These are phyloP conservation scores for Trypanosoma cruzi DNA, from an alignment of 208 protist genomes.

Conservation along the genomic window DNA sequence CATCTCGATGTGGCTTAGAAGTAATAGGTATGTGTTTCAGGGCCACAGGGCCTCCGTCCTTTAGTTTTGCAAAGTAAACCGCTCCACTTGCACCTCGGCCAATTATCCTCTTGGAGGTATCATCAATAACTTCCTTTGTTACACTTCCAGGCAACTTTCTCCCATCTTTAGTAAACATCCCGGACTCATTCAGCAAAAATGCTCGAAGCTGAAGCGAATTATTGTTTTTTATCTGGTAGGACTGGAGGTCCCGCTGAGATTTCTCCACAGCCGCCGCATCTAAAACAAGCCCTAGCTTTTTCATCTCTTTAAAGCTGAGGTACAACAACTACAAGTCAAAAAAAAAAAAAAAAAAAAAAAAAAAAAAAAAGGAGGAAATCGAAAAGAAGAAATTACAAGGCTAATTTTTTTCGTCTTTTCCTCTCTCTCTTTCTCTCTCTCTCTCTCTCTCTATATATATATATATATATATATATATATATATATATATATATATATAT, in stretches of 20 bases:
- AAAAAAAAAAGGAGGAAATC: neutral
- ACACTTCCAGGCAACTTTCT: constrained; percentile 67
- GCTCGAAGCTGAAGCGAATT: constrained; percentile 87
- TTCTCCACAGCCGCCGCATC: constrained; percentile 69
- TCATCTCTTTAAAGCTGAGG: constrained; percentile 16
- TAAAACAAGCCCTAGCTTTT: constrained; percentile 37
- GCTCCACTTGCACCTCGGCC: constrained; percentile 79
- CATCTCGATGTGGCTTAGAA: constrained; percentile 85
- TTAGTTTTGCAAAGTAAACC: constrained; percentile 74
- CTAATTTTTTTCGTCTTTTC: neutral
- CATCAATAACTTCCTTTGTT: constrained; percentile 83
- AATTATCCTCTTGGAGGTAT: constrained; percentile 54
- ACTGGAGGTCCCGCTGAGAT: constrained; percentile 71
- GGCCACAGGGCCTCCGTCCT: constrained; percentile 74
- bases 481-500: constrained; percentile 2
- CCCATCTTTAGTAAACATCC: constrained; percentile 88
- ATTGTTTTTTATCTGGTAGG: constrained; percentile 90
- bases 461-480: constrained; percentile 5
- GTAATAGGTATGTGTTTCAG: constrained; percentile 90
- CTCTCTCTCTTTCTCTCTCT: neutral
- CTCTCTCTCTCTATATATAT: neutral
- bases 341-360: constrained; percentile 1
- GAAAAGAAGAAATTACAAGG: neutral
- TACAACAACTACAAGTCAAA: neutral
- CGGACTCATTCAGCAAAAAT: constrained; percentile 80